A percentile compares a stretch with the other conserved stretches of the same genome.
These are phyloP conservation scores for Venturiaceae sp. DNA, from an alignment of 2,329 filamentous ascomycete genomes.

Conservation along the genomic window DNA sequence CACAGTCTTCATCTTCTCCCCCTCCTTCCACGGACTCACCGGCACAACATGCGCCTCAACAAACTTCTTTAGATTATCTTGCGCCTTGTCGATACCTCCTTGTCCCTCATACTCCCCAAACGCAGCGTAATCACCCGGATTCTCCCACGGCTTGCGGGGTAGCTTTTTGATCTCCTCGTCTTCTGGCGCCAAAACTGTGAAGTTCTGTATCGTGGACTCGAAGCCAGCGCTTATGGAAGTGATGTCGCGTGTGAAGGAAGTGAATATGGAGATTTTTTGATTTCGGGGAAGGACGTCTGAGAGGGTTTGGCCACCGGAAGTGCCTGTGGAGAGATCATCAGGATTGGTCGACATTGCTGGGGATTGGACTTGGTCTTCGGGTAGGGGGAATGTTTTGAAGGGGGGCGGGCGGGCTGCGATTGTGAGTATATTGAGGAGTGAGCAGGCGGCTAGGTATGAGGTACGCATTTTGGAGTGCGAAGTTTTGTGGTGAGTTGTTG, in stretches of 20 bases:
- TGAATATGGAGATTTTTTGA: conserved; percentile 74
- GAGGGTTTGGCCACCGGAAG: conserved; percentile 48
- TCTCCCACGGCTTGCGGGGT: conserved; percentile 79
- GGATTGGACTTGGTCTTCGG: conserved; percentile 5
- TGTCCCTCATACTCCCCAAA: conserved; percentile 66
- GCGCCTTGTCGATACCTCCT: conserved; percentile 66
- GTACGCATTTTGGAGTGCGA: not conserved
- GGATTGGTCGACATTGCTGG: not conserved
- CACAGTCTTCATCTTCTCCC: conserved; percentile 56
- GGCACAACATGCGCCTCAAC: conserved; percentile 78
- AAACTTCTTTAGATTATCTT: conserved; percentile 66
- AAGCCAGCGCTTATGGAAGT: conserved; percentile 59
- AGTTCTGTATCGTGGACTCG: conserved; percentile 55
- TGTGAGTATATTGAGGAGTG: not conserved
- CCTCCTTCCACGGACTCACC: conserved; percentile 63
- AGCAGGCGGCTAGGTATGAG: not conserved
- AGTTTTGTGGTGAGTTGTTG: not conserved
- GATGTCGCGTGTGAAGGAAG: conserved; percentile 68
- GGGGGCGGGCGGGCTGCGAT: not conserved
- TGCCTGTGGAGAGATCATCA: not conserved
- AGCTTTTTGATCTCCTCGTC: conserved; percentile 73
- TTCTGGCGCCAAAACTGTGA: conserved; percentile 77
- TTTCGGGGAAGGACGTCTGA: conserved; percentile 77
- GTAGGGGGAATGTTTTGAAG: conserved; percentile 8
- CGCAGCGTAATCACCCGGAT: conserved; percentile 60